Conservation (phyloP, 164 flowering plant species). For the Nymphaea colorata region DNA sequence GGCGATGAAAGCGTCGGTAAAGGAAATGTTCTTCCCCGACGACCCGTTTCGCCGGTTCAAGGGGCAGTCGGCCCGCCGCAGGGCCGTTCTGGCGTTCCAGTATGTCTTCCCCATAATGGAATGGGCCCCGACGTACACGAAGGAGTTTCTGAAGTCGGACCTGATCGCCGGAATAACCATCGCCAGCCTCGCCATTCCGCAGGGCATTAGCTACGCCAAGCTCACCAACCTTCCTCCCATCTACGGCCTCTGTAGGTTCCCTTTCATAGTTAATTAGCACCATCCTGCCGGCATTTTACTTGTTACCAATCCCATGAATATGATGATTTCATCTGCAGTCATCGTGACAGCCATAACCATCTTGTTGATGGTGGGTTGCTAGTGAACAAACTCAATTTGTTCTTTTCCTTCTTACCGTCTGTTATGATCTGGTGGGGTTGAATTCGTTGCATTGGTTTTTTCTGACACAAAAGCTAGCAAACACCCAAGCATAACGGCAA, state of each 20-base stretch:
- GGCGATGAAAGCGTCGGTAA: conserved; percentile 22
- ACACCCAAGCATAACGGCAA: too few relatives aligned
- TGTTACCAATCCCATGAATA: background rate
- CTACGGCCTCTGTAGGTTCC: conserved; percentile 52
- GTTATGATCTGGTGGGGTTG: too few relatives aligned
- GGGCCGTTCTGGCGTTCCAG: conserved; percentile 27
- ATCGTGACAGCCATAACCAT: background rate
- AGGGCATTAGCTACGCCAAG: conserved; percentile 70
- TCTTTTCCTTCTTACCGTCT: background rate
- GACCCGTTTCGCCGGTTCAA: conserved; percentile 55
- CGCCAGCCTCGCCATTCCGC: conserved; percentile 75
- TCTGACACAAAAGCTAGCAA: too few relatives aligned
- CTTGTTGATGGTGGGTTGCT: background rate
- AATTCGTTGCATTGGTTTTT: too few relatives aligned
- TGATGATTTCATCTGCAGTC: background rate
- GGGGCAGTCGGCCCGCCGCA: conserved; percentile 22
- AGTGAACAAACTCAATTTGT: background rate
- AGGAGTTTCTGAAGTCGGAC: conserved; percentile 41
- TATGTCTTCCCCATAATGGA: conserved; percentile 55
- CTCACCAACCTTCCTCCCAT: conserved; percentile 59
- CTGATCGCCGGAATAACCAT: conserved; percentile 69
- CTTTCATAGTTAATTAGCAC: background rate
- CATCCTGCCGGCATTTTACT: too few relatives aligned
- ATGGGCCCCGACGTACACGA: conserved; percentile 59
- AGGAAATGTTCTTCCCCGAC: conserved; percentile 67